phyloP scores from a whole-genome alignment of 176 grass and related monocot species.

The Tuctoria greenei region DNA sequence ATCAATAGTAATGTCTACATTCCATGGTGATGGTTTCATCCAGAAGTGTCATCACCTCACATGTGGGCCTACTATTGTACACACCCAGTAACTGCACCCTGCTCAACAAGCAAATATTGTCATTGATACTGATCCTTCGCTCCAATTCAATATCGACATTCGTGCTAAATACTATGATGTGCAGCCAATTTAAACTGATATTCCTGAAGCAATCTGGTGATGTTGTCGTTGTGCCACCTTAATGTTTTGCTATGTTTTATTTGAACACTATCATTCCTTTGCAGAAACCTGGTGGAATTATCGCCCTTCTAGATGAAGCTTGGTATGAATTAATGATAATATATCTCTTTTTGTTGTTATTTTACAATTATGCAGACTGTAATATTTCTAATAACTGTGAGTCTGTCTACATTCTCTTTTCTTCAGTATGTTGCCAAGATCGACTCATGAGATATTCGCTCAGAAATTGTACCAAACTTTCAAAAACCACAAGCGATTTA shows the following conservation, averaged over 20 bases:
- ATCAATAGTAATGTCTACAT: slow-evolving; percentile 1
- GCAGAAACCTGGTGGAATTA: slow-evolving; percentile 99
- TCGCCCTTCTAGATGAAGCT: slow-evolving; percentile 94
- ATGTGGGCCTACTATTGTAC: slow-evolving; percentile 15
- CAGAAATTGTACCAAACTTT: slow-evolving; percentile 94
- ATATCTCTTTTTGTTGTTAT: slow-evolving; percentile 29
- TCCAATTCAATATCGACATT: slow-evolving; percentile 31
- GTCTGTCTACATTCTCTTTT: slow-evolving; percentile 32
- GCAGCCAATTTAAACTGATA: slow-evolving; percentile 1
- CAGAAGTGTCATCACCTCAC: not conserved
- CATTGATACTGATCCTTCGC: slow-evolving; percentile 23
- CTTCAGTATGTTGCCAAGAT: slow-evolving; percentile 89
- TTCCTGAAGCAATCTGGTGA: slow-evolving; percentile 15
- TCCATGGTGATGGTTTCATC: not conserved
- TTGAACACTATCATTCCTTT: slow-evolving; percentile 36
- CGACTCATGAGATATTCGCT: slow-evolving; percentile 96
- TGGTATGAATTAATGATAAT: slow-evolving; percentile 60
- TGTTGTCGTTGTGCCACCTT: not conserved
- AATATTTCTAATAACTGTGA: slow-evolving; percentile 25
- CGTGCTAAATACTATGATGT: not conserved
- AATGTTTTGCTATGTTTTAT: slow-evolving; percentile 14
- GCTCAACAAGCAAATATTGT: slow-evolving; percentile 19
- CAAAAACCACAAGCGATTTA: slow-evolving; percentile 86
- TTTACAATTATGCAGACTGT: slow-evolving; percentile 7
- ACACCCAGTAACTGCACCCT: slow-evolving; percentile 1